Conservation (phyloP, 768 basidiomycete genomes). For the Tricholoma flavovirens region DNA sequence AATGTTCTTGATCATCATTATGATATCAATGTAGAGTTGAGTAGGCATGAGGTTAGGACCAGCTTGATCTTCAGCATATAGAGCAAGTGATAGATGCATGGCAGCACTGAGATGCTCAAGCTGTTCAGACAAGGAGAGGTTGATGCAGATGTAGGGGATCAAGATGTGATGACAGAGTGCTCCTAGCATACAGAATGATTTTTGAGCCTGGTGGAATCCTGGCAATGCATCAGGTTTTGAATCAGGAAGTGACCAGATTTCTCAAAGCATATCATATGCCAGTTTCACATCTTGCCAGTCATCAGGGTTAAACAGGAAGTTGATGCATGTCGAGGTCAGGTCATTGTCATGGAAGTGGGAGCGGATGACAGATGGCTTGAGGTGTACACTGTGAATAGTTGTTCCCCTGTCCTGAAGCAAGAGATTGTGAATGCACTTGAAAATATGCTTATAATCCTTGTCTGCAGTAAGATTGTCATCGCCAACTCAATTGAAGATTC, state of each 20-base stretch:
- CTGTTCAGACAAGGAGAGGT: slow-evolving; percentile 26
- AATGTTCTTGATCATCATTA: slow-evolving; percentile 33
- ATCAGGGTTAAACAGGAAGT: no score
- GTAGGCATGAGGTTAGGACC: background rate
- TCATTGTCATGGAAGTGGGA: no score
- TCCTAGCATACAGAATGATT: slow-evolving; percentile 19
- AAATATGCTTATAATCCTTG: no score
- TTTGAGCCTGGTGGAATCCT: slow-evolving; percentile 11
- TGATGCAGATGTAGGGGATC: slow-evolving; percentile 25
- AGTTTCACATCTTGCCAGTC: no score
- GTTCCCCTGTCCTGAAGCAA: no score
- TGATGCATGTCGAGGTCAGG: no score
- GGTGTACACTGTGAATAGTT: no score
- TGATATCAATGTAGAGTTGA: slow-evolving; percentile 25
- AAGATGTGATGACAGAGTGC: slow-evolving; percentile 18
- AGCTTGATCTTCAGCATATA: background rate
- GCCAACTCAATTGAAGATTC: no score
- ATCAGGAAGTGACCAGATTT: slow-evolving; percentile 17
- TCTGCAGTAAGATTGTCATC: no score
- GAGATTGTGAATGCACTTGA: no score
- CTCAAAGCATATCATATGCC: no score
- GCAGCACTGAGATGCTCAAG: slow-evolving; percentile 28
- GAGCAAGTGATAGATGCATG: slow-evolving; percentile 19
- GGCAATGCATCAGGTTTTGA: slow-evolving; percentile 10
- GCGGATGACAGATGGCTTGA: no score